Percentiles rank a stretch among this genome's conserved stretches.
These are phyloP conservation scores for Oenanthe javanica DNA, from an alignment of 140 eudicot species.

Conservation along the genomic window DNA sequence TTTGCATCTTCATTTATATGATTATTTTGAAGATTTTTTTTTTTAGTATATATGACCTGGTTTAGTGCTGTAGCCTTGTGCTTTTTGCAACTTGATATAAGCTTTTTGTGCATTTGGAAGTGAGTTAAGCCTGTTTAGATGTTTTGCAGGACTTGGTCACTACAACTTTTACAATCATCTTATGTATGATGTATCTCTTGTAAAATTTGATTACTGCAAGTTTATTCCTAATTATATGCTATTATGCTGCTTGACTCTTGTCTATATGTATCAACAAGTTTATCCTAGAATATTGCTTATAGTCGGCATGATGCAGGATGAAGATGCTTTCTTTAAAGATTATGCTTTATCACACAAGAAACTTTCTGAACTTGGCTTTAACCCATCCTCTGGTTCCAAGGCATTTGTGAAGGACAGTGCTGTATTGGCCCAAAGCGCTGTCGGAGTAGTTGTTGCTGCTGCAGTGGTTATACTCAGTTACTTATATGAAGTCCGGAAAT, in stretches of 20 bases:
- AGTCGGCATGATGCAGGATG: conserved; percentile 8
- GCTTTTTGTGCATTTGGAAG: neutral
- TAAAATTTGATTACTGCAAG: neutral
- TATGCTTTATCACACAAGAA: conserved; percentile 91
- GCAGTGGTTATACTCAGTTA: conserved; percentile 75
- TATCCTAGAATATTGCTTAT: conserved; percentile 5
- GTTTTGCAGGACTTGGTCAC: neutral
- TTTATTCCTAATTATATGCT: neutral
- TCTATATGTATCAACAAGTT: neutral
- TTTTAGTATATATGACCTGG: neutral
- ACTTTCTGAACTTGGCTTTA: conserved; percentile 84
- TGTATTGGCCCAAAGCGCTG: conserved; percentile 80
- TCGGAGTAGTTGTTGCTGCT: conserved; percentile 83
- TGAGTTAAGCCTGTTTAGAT: neutral
- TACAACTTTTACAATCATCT: neutral
- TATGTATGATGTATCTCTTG: no score
- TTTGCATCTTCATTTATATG: neutral
- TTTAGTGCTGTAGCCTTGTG: neutral
- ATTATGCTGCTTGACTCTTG: neutral
- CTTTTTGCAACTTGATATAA: neutral
- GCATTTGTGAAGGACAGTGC: conserved; percentile 44
- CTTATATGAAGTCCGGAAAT: conserved; percentile 66
- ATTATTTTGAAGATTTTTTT: neutral
- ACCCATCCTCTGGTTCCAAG: conserved; percentile 43
- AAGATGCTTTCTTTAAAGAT: conserved; percentile 74